Evolutionary conservation across 768 basidiomycete species (phyloP).

Genomic region (Rhizopogon salebrosus): DNA sequence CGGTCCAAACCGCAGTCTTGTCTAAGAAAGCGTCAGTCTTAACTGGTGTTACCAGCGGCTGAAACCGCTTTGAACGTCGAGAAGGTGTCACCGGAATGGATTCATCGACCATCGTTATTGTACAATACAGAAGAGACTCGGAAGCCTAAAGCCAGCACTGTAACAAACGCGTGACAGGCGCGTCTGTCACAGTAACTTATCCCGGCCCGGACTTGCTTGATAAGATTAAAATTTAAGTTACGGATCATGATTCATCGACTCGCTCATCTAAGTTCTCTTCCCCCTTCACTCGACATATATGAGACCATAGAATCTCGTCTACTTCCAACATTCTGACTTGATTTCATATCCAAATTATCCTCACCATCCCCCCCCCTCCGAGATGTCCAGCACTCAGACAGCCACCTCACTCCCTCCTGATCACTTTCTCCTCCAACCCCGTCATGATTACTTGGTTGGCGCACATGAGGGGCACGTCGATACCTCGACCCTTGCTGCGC

Average conservation of each 20-base stretch:
- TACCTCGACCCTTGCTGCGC: conserved; percentile 66
- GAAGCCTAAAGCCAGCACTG: too few species aligned
- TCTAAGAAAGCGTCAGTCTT: conserved; percentile 23
- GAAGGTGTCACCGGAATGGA: conserved; percentile 22
- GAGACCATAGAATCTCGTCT: not conserved
- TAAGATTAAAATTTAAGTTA: not conserved
- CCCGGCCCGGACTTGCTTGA: not conserved
- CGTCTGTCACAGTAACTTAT: not conserved
- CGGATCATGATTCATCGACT: not conserved
- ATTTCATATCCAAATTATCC: not conserved
- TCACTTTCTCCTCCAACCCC: conserved; percentile 33
- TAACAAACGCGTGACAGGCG: not conserved
- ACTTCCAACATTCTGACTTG: not conserved
- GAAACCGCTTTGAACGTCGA: conserved; percentile 32
- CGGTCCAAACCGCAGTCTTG: conserved; percentile 22
- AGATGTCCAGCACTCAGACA: not conserved
- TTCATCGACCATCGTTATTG: not conserved
- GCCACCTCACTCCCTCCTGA: conserved; percentile 12
- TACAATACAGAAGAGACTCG: not conserved
- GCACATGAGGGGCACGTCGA: conserved; percentile 29
- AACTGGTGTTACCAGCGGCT: conserved; percentile 26
- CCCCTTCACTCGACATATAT: too few species aligned
- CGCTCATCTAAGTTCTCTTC: too few species aligned
- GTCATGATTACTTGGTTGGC: conserved; percentile 24
- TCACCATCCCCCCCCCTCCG: not conserved